phyloP scores from a whole-genome alignment of 2,329 filamentous ascomycete genomes.

The Acrocalymma vagum region DNA sequence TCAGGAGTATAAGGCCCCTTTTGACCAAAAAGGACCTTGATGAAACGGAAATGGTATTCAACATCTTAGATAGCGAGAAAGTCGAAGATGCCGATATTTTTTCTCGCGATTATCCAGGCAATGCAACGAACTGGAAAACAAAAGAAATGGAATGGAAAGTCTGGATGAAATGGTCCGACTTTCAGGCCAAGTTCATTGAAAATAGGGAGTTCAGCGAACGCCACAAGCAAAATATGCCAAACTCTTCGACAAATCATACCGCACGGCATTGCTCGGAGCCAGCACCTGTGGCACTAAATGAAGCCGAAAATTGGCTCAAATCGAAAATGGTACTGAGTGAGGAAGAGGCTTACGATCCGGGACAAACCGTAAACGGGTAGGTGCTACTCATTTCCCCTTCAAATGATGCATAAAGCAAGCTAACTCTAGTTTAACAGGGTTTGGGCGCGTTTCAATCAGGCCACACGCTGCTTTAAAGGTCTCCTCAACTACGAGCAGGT shows the following conservation, averaged over 20 bases:
- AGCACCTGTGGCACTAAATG: slow-evolving; percentile 17
- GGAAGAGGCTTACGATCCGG: slow-evolving; percentile 64
- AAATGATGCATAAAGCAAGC: no score
- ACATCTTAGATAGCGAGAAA: slow-evolving; percentile 51
- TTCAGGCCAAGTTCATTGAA: slow-evolving; percentile 53
- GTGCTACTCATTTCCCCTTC: slow-evolving; percentile 24
- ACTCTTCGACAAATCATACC: no score
- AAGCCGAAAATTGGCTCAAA: slow-evolving; percentile 63
- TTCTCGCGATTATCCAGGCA: slow-evolving; percentile 54
- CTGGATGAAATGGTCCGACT: slow-evolving; percentile 58
- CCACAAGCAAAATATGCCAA: slow-evolving; percentile 18
- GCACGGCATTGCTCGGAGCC: slow-evolving; percentile 23
- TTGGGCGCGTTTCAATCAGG: slow-evolving; percentile 71
- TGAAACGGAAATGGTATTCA: slow-evolving; percentile 70
- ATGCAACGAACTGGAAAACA: slow-evolving; percentile 29
- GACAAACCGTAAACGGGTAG: slow-evolving; percentile 63
- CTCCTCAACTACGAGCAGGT: slow-evolving; percentile 73
- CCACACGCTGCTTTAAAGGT: slow-evolving; percentile 77
- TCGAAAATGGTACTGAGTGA: slow-evolving; percentile 70
- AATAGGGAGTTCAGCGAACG: slow-evolving; percentile 33
- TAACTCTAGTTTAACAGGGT: slow-evolving; percentile 42
- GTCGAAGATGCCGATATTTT: slow-evolving; percentile 57
- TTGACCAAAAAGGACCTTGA: slow-evolving; percentile 52
- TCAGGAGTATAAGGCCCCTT: slow-evolving; percentile 68
- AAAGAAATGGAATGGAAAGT: slow-evolving; percentile 17